These are phyloP conservation scores for Theileria parva DNA, from an alignment of 169 alveolate species.

Conservation along the genomic window DNA sequence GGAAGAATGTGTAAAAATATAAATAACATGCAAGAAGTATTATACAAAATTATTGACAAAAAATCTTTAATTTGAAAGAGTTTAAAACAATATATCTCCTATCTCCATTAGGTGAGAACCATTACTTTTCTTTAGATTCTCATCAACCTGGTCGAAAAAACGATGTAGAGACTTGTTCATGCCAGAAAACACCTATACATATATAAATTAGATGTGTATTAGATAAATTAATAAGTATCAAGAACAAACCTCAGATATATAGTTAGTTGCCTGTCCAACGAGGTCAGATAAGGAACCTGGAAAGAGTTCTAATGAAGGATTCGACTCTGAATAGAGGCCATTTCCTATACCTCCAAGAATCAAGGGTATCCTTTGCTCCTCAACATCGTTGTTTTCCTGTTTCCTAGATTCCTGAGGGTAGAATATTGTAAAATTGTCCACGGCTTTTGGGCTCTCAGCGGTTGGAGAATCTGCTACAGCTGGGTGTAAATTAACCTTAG, in stretches of 20 bases:
- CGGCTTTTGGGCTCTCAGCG: background rate
- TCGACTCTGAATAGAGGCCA: background rate
- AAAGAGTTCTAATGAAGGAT: background rate
- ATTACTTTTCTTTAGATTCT: constrained; percentile 25
- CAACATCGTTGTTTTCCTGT: background rate
- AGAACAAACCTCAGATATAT: background rate
- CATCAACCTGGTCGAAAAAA: constrained; percentile 55
- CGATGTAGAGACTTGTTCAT: constrained; percentile 24
- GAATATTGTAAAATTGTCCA: background rate
- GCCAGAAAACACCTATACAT: constrained; percentile 1
- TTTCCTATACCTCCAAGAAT: constrained; percentile 1
- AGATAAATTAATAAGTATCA: background rate
- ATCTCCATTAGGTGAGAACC: constrained; percentile 45
- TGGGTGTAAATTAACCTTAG: background rate
- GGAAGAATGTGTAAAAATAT: constrained; percentile 10
- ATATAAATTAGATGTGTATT: background rate
- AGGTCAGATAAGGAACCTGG: background rate
- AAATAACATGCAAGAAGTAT: background rate
- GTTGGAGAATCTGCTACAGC: background rate
- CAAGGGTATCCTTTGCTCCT: background rate
- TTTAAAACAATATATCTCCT: constrained; percentile 47
- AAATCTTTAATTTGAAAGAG: background rate
- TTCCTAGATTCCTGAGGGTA: background rate
- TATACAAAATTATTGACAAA: background rate
- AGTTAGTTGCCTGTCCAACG: background rate